A percentile compares a stretch with the other conserved stretches of the same genome.
Evolutionary conservation across 352 stramenopile genomes (phyloP).

Genomic region (Pythium sp.): DNA sequence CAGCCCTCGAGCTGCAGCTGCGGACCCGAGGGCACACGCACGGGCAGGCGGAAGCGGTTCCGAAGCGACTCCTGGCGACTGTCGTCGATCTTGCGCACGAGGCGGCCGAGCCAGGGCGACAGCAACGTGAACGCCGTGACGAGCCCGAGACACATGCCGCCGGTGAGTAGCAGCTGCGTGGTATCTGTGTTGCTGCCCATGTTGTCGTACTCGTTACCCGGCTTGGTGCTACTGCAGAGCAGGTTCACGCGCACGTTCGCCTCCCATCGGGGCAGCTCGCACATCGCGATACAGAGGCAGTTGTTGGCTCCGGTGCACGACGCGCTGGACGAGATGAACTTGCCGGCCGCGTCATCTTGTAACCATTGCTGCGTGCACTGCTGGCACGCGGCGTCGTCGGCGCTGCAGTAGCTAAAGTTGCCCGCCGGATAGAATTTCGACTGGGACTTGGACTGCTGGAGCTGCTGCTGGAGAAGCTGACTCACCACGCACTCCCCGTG

Average conservation of each 20-base stretch:
- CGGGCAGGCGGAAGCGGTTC: slow-evolving; percentile 1
- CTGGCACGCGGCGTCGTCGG: slow-evolving; percentile 9
- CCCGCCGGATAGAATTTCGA: background rate
- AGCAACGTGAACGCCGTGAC: slow-evolving; percentile 9
- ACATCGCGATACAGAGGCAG: slow-evolving; percentile 18
- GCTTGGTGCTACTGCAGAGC: background rate
- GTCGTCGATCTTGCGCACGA: slow-evolving; percentile 20
- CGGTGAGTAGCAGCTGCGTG: slow-evolving; percentile 2
- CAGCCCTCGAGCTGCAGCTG: slow-evolving; percentile 17
- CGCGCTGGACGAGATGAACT: background rate
- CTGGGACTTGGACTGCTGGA: background rate
- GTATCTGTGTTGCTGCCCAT: background rate
- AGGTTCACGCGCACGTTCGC: background rate
- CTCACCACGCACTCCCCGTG: slow-evolving; percentile 34
- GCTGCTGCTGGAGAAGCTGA: slow-evolving; percentile 9
- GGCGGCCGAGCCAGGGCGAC: slow-evolving; percentile 13
- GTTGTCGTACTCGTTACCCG: background rate
- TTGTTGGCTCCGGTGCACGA: slow-evolving; percentile 9
- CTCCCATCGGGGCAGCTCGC: slow-evolving; percentile 16
- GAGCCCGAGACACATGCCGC: slow-evolving; percentile 6
- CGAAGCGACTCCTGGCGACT: background rate
- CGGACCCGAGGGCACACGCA: slow-evolving; percentile 12
- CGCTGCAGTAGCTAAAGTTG: slow-evolving; percentile 12
- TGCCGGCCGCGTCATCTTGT: background rate
- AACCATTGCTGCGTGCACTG: slow-evolving; percentile 12